phyloP scores from a whole-genome alignment of 2,329 filamentous ascomycete species.

The Penicillium sp. region DNA sequence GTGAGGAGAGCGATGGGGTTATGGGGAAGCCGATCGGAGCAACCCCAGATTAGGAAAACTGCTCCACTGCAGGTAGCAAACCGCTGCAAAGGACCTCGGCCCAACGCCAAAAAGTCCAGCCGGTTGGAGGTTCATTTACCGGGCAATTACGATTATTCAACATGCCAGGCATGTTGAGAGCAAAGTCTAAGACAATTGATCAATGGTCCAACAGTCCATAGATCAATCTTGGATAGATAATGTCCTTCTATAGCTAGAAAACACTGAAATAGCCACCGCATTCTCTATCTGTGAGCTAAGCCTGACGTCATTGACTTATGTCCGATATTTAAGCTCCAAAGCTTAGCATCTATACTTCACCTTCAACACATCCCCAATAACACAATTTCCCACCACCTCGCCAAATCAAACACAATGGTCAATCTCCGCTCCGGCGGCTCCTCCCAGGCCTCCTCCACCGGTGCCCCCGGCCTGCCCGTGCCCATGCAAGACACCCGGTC shows the following conservation, averaged over 20 bases:
- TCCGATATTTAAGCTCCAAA: neutral
- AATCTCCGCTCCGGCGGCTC: constrained; percentile 16
- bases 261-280: too few relatives aligned
- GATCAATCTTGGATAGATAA: neutral
- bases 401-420: constrained; percentile 9
- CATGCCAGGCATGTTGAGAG: neutral
- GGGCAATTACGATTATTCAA: constrained; percentile 1
- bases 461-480: constrained; percentile 27
- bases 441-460: constrained; percentile 31
- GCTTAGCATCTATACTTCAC: neutral
- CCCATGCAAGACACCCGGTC: constrained; percentile 17
- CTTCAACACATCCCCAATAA: neutral
- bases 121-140: neutral
- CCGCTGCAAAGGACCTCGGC: constrained; percentile 21
- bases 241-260: too few relatives aligned
- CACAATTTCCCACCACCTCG: neutral
- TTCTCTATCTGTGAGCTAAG: constrained; percentile 10
- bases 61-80: constrained; percentile 13
- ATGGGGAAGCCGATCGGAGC: constrained; percentile 18
- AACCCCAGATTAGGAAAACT: constrained; percentile 28
- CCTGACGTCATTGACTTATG: constrained; percentile 29
- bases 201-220: neutral
- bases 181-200: neutral
- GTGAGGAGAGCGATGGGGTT: neutral
- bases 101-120: neutral